Evolutionary conservation across 352 stramenopile genomes (phyloP), one percentile per base, ranked within the genome.

Genomic region (Phytophthora sp.): DNA sequence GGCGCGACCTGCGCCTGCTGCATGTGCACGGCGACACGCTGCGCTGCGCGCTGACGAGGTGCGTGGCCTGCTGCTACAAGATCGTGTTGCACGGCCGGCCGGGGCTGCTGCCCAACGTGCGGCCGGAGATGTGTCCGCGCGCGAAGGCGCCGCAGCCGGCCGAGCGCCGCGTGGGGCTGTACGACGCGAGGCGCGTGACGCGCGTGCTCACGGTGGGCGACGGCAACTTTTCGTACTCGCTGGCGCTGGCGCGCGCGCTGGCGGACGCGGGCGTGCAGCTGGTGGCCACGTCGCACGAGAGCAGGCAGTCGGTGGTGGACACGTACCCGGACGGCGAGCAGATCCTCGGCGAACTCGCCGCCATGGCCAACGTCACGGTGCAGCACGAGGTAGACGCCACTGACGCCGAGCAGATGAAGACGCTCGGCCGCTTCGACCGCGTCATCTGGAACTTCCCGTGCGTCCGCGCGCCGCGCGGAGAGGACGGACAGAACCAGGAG

Each of bases 371-470:
- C n/a, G 86, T 87, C 31, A 74, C 68, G 10, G 79, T 98, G 35
- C 63, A 62, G 9, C 97, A 98, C 58, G 83, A 87, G 38, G 82
- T 99, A 1, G 97, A 99, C 65, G 97, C 93, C 6, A 98, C 94
- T 1, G 64, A 88, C 42, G 57, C 71, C 0, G 54, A 82, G 43
- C 94, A 96, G 42, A 80, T 98, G 56, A 57, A 76, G n/a, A 38
- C 35, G n/a, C 50, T 88, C 7, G 76, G 75, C 2, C 63, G 58
- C 23, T 99, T 98, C 69, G 87, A 98, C 69, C 79, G 91, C 60
- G 89, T 99, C 39, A 79, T 98, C 27, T 99, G 95, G 94, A 99
- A 99, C 73, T 99, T 99, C 65, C 95, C 96, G 20, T 98, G 96
- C 57, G 92, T 97, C 6, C 90, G 88, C 26, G 91, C 96, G 39